Conservation (phyloP, 768 basidiomycete genomes). For the Lactarius deliciosus region DNA sequence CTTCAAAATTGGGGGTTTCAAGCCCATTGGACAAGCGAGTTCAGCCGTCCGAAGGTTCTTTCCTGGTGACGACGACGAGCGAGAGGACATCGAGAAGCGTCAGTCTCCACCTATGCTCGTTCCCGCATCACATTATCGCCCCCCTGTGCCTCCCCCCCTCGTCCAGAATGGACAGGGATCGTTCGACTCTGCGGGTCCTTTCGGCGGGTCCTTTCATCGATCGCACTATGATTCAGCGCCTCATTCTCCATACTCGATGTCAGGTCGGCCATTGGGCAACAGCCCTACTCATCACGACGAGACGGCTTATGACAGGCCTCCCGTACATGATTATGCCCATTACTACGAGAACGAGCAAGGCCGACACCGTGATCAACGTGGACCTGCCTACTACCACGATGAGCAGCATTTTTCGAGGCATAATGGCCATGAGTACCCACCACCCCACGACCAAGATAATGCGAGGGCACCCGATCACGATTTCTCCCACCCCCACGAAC, state of each 20-base stretch:
- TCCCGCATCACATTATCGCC: slow-evolving; percentile 23
- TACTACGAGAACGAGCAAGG: slow-evolving; percentile 25
- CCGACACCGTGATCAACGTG: slow-evolving; percentile 20
- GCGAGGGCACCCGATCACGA: slow-evolving; percentile 12
- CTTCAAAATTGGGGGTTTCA: slow-evolving; percentile 56
- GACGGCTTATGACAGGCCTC: slow-evolving; percentile 12
- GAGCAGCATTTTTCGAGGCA: slow-evolving; percentile 23
- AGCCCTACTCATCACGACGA: slow-evolving; percentile 22
- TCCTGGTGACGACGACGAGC: slow-evolving; percentile 74
- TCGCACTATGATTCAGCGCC: slow-evolving; percentile 21
- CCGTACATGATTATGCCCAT: slow-evolving; percentile 16
- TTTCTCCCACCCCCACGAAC: slow-evolving; percentile 18
- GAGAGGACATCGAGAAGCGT: slow-evolving; percentile 31
- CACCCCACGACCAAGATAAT: slow-evolving; percentile 19
- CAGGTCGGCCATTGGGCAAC: slow-evolving; percentile 18
- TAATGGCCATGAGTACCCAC: slow-evolving; percentile 26
- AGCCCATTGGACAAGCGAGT: slow-evolving; percentile 57
- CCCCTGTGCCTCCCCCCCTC: slow-evolving; percentile 24
- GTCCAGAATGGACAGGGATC: slow-evolving; percentile 22
- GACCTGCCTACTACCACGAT: slow-evolving; percentile 14
- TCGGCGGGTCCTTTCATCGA: slow-evolving; percentile 22
- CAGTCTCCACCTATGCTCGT: slow-evolving; percentile 21
- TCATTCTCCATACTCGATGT: slow-evolving; percentile 21
- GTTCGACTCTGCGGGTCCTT: neutral
- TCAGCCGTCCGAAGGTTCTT: slow-evolving; percentile 76